These are phyloP conservation scores for Ricinus communis DNA, from an alignment of 345 rosid genomes.

Conservation along the genomic window DNA sequence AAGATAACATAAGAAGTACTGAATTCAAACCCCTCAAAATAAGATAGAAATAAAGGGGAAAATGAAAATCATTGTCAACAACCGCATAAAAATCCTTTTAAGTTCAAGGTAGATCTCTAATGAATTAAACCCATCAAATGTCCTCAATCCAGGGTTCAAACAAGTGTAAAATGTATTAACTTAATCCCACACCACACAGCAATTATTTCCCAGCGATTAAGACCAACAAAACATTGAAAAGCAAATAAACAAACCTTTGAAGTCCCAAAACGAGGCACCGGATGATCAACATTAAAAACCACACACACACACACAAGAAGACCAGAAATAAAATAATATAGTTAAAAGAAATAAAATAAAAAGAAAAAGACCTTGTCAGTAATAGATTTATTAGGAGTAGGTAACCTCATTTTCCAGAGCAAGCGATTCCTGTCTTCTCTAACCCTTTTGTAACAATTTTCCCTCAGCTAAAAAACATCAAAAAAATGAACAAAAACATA, in stretches of 20 bases:
- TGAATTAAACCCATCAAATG: neutral
- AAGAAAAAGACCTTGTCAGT: conserved; percentile 49
- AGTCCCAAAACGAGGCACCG: neutral
- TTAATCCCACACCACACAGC: no score
- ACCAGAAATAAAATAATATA: no score
- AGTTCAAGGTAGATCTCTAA: neutral
- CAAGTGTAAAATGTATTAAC: no score
- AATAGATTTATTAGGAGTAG: conserved; percentile 34
- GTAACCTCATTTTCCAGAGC: conserved; percentile 76
- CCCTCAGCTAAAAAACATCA: conserved; percentile 72
- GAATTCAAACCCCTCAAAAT: neutral
- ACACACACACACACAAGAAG: no score
- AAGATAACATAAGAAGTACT: neutral
- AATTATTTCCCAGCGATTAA: neutral
- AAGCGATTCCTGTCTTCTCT: conserved; percentile 68
- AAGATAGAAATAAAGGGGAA: neutral
- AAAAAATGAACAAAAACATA: no score
- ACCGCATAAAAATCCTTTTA: neutral
- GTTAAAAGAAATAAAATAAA: neutral
- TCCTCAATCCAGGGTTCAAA: neutral
- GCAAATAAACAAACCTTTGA: neutral
- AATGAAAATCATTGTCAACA: neutral
- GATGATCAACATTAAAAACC: neutral
- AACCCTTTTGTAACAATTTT: conserved; percentile 69
- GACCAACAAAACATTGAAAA: neutral